Evolutionary conservation across 1,139 yeast genomes (phyloP), one percentile per base, ranked within the genome.

Genomic region (Yamadazyma triangularis): DNA sequence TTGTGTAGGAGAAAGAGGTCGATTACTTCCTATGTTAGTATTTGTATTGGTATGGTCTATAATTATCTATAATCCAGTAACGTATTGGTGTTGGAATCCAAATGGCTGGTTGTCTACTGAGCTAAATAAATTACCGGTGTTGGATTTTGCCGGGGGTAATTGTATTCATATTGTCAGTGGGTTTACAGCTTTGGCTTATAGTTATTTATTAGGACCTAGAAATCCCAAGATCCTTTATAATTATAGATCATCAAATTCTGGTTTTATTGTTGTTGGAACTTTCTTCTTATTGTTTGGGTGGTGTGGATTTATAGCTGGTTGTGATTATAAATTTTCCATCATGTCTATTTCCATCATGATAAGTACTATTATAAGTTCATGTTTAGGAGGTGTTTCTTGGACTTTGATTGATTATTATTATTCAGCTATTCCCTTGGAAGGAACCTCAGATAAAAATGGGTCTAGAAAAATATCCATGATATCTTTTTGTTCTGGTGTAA

Each of bases 61-160:
- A 4, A 50, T 76, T 9, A 73, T 77, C n/a, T 77, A 77, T 47
- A 76, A 76, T 44, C 84, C 84, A 0, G 70, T 77, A 1, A 76
- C 78, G 2, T 76, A 75, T 48, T 77, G 84, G 84, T 69, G 76
- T 42, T 77, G 84, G 84, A 76, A 76, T 48, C 42, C 53, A 8
- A 54, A 66, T 33, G 84, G 84, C 3, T 77, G 83, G 83, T 61
- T 77, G 21, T 60, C 69, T 1, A 51, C 58, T 0, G 66, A 64
- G 34, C 49, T 57, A 26, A 42, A 51, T 19, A 53, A 56, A 27
- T 45, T 67, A 8, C 78, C 79, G 0, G 78, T 72, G 1, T 53
- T 77, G 13, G 84, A 77, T 51, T 77, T 74, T 51, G 82, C 84
- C 1, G 84, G 84, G 4, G 84, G 84, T 2, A 70, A 73, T 21